phyloP scores from a whole-genome alignment of 345 rosid species.

The Bretschneidera sinensis region DNA sequence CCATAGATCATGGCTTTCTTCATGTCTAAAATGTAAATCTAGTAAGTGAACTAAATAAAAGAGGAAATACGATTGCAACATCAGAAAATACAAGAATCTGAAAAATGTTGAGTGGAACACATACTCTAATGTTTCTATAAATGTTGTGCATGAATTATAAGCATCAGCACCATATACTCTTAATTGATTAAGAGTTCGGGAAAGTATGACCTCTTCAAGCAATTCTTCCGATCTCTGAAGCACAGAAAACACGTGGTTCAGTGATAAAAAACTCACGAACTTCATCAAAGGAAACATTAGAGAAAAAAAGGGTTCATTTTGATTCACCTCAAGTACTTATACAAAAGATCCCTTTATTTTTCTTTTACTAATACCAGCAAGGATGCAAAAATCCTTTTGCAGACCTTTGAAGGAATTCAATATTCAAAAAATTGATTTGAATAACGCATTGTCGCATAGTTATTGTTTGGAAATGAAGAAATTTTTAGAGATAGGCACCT shows the following conservation, averaged over 20 bases:
- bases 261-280: constrained; percentile 5
- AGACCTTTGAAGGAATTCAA: not conserved
- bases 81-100: not conserved
- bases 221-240: constrained; percentile 91
- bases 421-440: not conserved
- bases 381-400: not conserved
- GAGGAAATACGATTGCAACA: not conserved
- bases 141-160: constrained; percentile 51
- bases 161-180: constrained; percentile 32
- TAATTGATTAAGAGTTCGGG: constrained; percentile 67
- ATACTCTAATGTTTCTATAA: constrained; percentile 81
- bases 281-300: not conserved
- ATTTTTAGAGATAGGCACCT: not conserved
- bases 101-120: constrained; percentile 23
- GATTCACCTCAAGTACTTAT: not conserved
- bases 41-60: constrained; percentile 3
- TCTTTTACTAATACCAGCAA: not conserved
- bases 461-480: not conserved
- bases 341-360: not conserved
- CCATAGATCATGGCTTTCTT: constrained; percentile 2
- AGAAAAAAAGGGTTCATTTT: constrained; percentile 5
- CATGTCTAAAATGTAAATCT: not conserved
- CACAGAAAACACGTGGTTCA: constrained; percentile 19
- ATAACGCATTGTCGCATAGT: not conserved
- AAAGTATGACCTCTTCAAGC: constrained; percentile 87